Conservation (phyloP, 202 grass and related monocot species). For the Musa balbisiana region DNA sequence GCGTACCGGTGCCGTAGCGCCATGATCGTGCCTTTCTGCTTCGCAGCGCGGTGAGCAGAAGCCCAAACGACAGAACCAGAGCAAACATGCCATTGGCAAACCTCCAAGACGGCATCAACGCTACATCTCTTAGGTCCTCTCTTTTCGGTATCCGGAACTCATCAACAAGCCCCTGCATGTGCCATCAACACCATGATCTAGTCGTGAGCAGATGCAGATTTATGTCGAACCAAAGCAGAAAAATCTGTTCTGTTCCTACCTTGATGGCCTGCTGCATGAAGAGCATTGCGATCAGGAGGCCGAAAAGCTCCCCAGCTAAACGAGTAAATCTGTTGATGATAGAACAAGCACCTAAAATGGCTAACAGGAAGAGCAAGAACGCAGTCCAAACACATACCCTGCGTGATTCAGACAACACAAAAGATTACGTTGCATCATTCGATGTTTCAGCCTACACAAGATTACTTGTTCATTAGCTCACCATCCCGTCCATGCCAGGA, state of each 20-base stretch:
- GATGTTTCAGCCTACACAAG: too few species aligned
- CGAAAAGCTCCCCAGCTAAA: slow-evolving; percentile 87
- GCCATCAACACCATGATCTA: too few species aligned
- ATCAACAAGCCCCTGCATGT: slow-evolving; percentile 65
- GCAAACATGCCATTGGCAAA: slow-evolving; percentile 98
- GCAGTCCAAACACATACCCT: slow-evolving; percentile 99
- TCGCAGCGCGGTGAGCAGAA: slow-evolving; percentile 71
- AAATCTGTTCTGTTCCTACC: slow-evolving; percentile 30
- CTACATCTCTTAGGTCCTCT: slow-evolving; percentile 48
- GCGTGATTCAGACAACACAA: background rate
- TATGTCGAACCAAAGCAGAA: slow-evolving; percentile 8
- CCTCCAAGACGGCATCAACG: slow-evolving; percentile 63
- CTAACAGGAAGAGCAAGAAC: slow-evolving; percentile 67
- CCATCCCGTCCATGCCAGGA: slow-evolving; percentile 91
- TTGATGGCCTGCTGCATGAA: slow-evolving; percentile 99
- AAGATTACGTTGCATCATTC: too few species aligned
- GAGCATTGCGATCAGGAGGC: slow-evolving; percentile 95
- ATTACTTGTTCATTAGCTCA: slow-evolving; percentile 13
- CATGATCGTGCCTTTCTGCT: slow-evolving; percentile 97
- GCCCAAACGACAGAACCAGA: slow-evolving; percentile 79
- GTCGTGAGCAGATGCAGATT: background rate
- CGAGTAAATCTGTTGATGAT: slow-evolving; percentile 97
- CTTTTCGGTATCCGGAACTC: slow-evolving; percentile 74
- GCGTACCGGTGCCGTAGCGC: slow-evolving; percentile 85
- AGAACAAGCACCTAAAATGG: slow-evolving; percentile 74